Evolutionary conservation across 1,139 yeast species (phyloP).

Genomic region (Saccharomyces hybrid): DNA sequence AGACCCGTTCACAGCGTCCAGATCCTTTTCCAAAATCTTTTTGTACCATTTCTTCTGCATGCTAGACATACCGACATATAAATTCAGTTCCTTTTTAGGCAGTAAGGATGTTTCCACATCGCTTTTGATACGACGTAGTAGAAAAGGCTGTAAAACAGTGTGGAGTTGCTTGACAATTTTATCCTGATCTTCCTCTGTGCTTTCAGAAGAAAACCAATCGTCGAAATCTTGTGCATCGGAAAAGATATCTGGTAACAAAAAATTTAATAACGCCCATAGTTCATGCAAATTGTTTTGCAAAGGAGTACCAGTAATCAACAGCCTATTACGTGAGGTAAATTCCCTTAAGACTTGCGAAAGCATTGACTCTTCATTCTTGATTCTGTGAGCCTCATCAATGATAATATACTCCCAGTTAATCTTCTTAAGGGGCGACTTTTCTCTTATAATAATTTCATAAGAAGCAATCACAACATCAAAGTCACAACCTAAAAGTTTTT

Average conservation of each 20-base stretch:
- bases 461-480: constrained; percentile 88
- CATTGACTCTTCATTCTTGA: constrained; percentile 87
- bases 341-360: constrained; percentile 83
- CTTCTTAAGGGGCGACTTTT: constrained; percentile 70
- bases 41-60: constrained; percentile 94
- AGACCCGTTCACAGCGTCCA: constrained; percentile 93
- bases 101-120: constrained; percentile 88
- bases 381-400: constrained; percentile 95
- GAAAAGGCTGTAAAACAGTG: constrained; percentile 76
- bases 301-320: constrained; percentile 93
- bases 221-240: constrained; percentile 86
- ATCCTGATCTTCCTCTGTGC: constrained; percentile 53
- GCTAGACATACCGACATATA: constrained; percentile 88
- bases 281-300: constrained; percentile 91
- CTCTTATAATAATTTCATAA: constrained; percentile 87
- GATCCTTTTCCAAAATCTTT: constrained; percentile 79
- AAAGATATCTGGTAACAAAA: constrained; percentile 87
- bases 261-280: constrained; percentile 88
- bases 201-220: constrained; percentile 64
- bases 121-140: constrained; percentile 79
- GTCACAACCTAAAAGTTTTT: constrained; percentile 56
- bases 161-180: constrained; percentile 77
- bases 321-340: constrained; percentile 74
- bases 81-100: constrained; percentile 83
- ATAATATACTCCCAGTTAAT: constrained; percentile 90